Conservation (phyloP, 2,329 filamentous ascomycete genomes). For the Mycosphaerella arachidis region DNA sequence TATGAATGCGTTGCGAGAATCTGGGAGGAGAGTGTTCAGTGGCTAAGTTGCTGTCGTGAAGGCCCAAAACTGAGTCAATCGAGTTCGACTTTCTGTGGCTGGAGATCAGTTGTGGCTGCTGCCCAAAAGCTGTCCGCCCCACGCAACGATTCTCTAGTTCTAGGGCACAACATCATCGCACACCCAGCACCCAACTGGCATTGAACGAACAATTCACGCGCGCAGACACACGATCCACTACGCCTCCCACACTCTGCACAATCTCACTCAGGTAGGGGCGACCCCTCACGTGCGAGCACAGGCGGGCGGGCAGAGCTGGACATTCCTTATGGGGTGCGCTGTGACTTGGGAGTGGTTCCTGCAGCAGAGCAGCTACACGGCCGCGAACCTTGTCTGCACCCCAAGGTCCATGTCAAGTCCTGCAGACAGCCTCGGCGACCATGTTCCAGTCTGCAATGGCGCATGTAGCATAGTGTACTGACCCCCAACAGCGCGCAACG, state of each 20-base stretch:
- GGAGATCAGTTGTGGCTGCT: neutral
- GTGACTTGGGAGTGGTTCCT: neutral
- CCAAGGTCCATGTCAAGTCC: neutral
- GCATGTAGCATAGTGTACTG: neutral
- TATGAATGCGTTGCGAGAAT: neutral
- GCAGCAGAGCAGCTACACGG: conserved; percentile 9
- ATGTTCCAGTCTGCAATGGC: neutral
- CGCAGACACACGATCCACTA: neutral
- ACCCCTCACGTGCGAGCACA: neutral
- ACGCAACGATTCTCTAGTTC: neutral
- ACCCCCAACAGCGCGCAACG: neutral
- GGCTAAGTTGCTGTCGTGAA: neutral
- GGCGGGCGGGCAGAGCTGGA: neutral
- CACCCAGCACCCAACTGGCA: neutral
- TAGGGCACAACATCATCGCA: conserved; percentile 1
- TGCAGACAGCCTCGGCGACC: neutral
- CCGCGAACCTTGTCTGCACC: conserved; percentile 12
- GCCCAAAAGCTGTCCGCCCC: neutral
- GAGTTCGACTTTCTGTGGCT: neutral
- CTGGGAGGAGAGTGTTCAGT: neutral
- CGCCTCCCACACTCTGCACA: neutral
- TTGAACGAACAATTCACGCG: neutral
- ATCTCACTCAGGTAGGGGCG: neutral
- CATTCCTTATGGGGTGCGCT: neutral
- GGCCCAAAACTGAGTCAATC: neutral